Base-by-base conservation (phyloP, 768 basidiomycete species). In the Harrya chromipes region DNA sequence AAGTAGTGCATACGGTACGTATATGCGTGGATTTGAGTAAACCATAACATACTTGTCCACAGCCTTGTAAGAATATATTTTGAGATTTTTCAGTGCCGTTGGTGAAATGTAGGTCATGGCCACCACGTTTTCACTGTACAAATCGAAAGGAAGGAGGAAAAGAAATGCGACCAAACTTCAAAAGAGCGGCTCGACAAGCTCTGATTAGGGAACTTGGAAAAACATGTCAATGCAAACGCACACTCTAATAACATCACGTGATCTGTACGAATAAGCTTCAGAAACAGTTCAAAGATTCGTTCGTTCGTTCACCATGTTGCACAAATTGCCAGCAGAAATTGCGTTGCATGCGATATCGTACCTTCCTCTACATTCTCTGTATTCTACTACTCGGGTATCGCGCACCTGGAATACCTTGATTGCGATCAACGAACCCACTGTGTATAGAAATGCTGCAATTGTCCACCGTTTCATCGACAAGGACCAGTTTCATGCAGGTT, bases 51-150 rank as follows among this genome's bases (percentile, higher is more conserved):
- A 87, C 87, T 89, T 87, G 69, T 94, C 91, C 12, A 89, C 80
- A 19, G 82, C 84, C 58, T 83, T 88, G 65, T 93, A 93, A 47
- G 82, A 71, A 65, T 94, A 93, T 55, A 81, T 81, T 60, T 81
- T 81, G 37, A 94, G 74, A 46, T 89, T 88, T 55, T 80, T 77
- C 20, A 92, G 78, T n/a, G 85, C 83, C 14, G 76, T 65, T 43
- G 72, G 72, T 4, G 86, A 79, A 41, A 92, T 76, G 65, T 86
- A 85, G 43, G 77, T 72, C 85, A 87, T 86, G 33, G 40, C 20
- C 14, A n/a, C 19, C 19, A 13, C 29, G 12, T 26, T 6, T 14
- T 33, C 33, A 33, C 44, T 53, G 43, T 33, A 20, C 4, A 52
- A 13, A 29, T 13, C 11, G 12, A 13, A 29, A 7, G 26, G 26